These are phyloP conservation scores for Mycena haematopus DNA, from an alignment of 768 basidiomycete genomes.

Conservation along the genomic window DNA sequence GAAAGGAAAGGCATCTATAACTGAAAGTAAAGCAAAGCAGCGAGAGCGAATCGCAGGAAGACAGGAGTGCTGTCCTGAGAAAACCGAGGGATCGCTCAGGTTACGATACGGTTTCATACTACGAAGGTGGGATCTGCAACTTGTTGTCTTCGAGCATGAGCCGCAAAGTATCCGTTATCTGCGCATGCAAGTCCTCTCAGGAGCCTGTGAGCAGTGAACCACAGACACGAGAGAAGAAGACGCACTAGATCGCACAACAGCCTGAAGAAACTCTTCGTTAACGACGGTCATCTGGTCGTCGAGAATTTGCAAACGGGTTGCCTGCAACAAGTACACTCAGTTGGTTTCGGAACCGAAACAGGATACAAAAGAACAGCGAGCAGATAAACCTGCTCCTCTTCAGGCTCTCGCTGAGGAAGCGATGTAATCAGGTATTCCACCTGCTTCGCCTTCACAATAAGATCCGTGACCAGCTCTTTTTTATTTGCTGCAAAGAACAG, in stretches of 20 bases:
- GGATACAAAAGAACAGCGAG: neutral
- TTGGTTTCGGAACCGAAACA: neutral
- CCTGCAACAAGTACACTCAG: neutral
- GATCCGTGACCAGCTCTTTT: constrained; percentile 82
- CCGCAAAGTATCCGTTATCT: neutral
- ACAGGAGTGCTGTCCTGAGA: too few species aligned
- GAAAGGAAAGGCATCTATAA: too few species aligned
- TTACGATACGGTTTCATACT: too few species aligned
- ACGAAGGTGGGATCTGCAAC: too few species aligned
- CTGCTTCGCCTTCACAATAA: constrained; percentile 88
- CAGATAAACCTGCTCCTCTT: neutral
- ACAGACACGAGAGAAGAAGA: neutral
- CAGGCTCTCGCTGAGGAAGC: constrained; percentile 72
- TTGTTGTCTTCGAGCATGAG: neutral
- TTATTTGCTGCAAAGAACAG: constrained; percentile 64
- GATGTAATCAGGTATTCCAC: constrained; percentile 85
- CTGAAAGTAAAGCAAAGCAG: too few species aligned
- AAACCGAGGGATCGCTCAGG: too few species aligned
- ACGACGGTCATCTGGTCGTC: neutral
- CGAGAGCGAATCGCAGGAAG: too few species aligned
- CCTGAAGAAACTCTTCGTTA: neutral
- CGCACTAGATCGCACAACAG: neutral
- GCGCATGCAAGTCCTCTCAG: neutral
- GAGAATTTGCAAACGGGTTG: neutral
- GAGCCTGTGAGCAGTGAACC: neutral